phyloP scores from a whole-genome alignment of 192 early-diverging fungal species.

The Gorgonomyces haynaldii region DNA sequence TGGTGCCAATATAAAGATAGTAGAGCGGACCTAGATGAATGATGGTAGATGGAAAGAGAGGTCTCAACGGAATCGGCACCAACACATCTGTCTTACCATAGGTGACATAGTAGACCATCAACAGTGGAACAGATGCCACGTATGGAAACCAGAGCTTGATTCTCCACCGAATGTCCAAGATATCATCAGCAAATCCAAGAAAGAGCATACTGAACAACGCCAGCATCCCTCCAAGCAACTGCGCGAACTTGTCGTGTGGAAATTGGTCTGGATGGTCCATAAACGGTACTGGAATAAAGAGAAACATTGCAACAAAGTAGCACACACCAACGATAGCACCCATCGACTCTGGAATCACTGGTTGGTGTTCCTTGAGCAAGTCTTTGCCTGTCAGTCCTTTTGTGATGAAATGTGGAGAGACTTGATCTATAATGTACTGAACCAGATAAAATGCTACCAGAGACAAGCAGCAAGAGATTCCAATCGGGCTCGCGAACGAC shows the following conservation, averaged over 20 bases:
- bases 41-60: constrained; percentile 50
- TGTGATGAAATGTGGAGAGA: constrained; percentile 48
- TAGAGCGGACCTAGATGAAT: constrained; percentile 79
- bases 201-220: constrained; percentile 94
- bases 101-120: constrained; percentile 89
- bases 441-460: constrained; percentile 2
- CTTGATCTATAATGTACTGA: neutral
- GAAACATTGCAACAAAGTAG: constrained; percentile 75
- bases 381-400: constrained; percentile 72
- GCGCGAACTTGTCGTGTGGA: constrained; percentile 72
- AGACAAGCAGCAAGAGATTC: too few relatives aligned
- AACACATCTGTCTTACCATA: constrained; percentile 75
- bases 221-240: constrained; percentile 79
- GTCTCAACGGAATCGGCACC: constrained; percentile 71
- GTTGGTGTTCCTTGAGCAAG: constrained; percentile 58
- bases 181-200: constrained; percentile 96
- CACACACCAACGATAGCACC: constrained; percentile 79
- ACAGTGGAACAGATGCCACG: constrained; percentile 81
- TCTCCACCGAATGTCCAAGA: constrained; percentile 90
- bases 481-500: too few relatives aligned
- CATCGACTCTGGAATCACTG: constrained; percentile 84
- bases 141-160: constrained; percentile 91
- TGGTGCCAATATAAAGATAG: constrained; percentile 82
- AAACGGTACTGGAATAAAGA: constrained; percentile 94
- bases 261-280: constrained; percentile 43